phyloP scores from a whole-genome alignment of 306 rosid genomes.

The Sphenostylis stenocarpa region DNA sequence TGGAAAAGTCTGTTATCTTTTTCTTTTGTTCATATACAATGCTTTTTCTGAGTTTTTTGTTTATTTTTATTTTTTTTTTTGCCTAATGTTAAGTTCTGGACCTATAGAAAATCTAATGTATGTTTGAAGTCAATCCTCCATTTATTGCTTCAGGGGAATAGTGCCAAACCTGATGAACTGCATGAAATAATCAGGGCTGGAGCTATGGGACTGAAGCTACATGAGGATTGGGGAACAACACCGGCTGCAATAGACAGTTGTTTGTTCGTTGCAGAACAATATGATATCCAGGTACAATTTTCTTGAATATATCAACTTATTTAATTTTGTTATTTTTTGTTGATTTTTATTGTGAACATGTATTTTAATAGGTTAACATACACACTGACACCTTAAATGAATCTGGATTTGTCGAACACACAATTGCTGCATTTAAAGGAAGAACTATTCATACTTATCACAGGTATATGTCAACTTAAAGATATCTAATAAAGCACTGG shows the following conservation, averaged over 20 bases:
- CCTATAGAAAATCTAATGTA: neutral
- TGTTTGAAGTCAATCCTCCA: constrained; percentile 2
- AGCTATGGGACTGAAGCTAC: constrained; percentile 97
- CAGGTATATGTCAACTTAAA: constrained; percentile 52
- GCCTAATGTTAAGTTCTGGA: neutral
- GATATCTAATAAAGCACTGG: neutral
- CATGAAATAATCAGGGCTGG: constrained; percentile 77
- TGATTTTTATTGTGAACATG: constrained; percentile 17
- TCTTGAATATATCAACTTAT: neutral
- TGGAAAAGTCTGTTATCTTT: constrained; percentile 66
- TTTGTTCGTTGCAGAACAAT: constrained; percentile 69
- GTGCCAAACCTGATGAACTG: constrained; percentile 68
- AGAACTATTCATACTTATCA: constrained; percentile 95
- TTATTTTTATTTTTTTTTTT: neutral
- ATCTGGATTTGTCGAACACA: constrained; percentile 91
- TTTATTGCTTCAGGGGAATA: constrained; percentile 66
- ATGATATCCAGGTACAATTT: constrained; percentile 72
- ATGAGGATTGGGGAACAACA: constrained; percentile 97
- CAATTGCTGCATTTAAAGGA: constrained; percentile 83
- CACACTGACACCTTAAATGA: constrained; percentile 95
- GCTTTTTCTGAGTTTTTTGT: neutral
- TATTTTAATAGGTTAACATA: constrained; percentile 73
- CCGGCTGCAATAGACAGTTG: constrained; percentile 88
- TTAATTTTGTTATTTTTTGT: neutral
- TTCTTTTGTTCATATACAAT: neutral